Evolutionary conservation across 148 eudicot genomes (phyloP).

Genomic region (Vaccinium macrocarpon): DNA sequence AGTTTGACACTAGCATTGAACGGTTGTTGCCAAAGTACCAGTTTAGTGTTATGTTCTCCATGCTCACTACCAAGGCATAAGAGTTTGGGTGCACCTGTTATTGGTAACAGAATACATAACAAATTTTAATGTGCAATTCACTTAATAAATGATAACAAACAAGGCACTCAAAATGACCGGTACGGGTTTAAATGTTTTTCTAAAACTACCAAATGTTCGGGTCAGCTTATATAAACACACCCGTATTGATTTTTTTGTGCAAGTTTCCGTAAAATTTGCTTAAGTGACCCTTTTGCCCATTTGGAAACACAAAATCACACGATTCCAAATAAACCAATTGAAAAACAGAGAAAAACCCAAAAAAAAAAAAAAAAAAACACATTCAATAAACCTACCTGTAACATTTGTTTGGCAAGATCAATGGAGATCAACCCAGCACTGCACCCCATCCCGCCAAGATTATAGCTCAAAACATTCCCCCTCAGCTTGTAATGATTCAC

Average conservation of each 20-base stretch:
- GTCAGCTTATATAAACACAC: not conserved
- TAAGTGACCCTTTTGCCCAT: not conserved
- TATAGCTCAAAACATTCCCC: constrained; percentile 36
- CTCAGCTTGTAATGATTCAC: constrained; percentile 40
- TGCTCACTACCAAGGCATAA: constrained; percentile 38
- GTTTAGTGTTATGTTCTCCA: constrained; percentile 28
- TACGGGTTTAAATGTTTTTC: not conserved
- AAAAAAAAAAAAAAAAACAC: not conserved
- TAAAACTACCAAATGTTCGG: not conserved
- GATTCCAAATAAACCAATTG: too few species aligned
- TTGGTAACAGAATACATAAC: not conserved
- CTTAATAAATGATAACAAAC: not conserved
- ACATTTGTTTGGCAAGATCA: constrained; percentile 38
- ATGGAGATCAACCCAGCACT: constrained; percentile 45
- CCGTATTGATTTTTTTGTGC: not conserved
- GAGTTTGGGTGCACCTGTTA: constrained; percentile 37
- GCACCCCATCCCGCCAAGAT: constrained; percentile 54
- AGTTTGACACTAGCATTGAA: constrained; percentile 40
- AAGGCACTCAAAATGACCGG: not conserved
- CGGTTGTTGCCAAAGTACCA: constrained; percentile 39
- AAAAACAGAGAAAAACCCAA: not conserved
- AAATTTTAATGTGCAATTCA: not conserved
- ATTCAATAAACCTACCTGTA: constrained; percentile 37
- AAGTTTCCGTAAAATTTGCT: not conserved
- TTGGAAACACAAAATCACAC: too few species aligned